These are phyloP conservation scores for Lathyrus sativus DNA, from an alignment of 306 rosid species.

Conservation along the genomic window DNA sequence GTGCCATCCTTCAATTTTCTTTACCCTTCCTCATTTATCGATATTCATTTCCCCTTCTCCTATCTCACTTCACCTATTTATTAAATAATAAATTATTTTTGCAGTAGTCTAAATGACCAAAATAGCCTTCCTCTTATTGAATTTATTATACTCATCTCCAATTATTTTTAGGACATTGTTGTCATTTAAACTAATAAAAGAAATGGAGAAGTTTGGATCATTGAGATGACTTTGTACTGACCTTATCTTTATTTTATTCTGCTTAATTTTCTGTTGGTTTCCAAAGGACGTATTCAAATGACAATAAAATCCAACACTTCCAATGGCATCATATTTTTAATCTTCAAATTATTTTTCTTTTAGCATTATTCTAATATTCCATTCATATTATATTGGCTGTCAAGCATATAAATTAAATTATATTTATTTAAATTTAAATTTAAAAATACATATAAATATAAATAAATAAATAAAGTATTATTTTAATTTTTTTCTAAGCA, in stretches of 20 bases:
- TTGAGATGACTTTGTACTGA: constrained; percentile 81
- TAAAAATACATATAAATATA: background rate
- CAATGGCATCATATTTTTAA: constrained; percentile 41
- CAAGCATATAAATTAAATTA: constrained; percentile 1
- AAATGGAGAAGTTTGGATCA: constrained; percentile 65
- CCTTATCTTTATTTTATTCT: constrained; percentile 86
- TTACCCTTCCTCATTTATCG: constrained; percentile 33
- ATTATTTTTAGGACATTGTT: constrained; percentile 51
- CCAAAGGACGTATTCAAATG: constrained; percentile 51
- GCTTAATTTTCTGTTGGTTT: constrained; percentile 60
- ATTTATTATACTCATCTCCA: background rate
- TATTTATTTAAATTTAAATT: background rate
- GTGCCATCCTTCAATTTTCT: constrained; percentile 50
- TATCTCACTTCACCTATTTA: constrained; percentile 46
- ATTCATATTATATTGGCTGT: constrained; percentile 11
- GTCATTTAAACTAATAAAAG: constrained; percentile 39
- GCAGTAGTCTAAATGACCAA: constrained; percentile 20
- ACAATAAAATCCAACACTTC: constrained; percentile 49
- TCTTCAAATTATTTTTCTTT: background rate
- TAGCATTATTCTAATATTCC: background rate
- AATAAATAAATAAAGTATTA: no score
- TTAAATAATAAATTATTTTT: constrained; percentile 35
- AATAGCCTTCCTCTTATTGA: constrained; percentile 27
- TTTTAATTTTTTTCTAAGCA: no score
- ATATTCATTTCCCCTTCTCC: constrained; percentile 25